Base-by-base conservation (phyloP, 2,329 filamentous ascomycete genomes). In the Myriosclerotinia curreyana region DNA sequence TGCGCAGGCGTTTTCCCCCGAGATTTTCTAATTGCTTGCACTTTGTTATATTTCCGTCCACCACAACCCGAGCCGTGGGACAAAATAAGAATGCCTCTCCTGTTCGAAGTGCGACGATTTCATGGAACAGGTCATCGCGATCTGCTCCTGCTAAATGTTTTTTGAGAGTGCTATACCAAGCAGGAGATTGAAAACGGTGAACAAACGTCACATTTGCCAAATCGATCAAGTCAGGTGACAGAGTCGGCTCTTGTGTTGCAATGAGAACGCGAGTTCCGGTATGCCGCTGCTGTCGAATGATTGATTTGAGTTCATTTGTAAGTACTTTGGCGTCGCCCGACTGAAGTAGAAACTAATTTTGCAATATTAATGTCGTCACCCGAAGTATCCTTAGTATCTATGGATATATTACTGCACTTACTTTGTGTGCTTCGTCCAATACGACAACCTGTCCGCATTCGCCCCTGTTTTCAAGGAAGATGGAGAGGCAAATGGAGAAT, bases 351-450 rank as follows among this genome's bases (percentile, higher is more conserved):
- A 87, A 91, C 76, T 54, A 54, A 54, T 36, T 54, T 40, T 54
- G 52, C 31, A 54, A 36, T 38, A 36, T 25, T 22, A 54, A 36
- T 36, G 22, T 40, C 36, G 52, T 38, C 36, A 54, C 4, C 5
- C 17, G 52, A 25, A 54, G 31, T 36, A 54, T 54, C 15, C 12
- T 54, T 54, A 36, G 52, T n/a, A 36, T 54, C 1, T 38, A 54
- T 40, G 31, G 31, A 36, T 54, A 36, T 38, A 6, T 54, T 50
- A 14, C 48, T 50, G 14, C 25, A 50, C 52, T 54, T 54, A 54
- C 52, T 54, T 92, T 92, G 73, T 95, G 90, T 0, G 90, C 90
- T 72, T 94, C 89, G 66, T 94, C 90, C 0, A 93, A 77, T 0
- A 87, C 88, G 15, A 93, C 76, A 48, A 92, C 79, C 5, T 85